Evolutionary conservation across 1,284 basidiomycete genomes (phyloP).

Genomic region (Leucoagaricus sp.): DNA sequence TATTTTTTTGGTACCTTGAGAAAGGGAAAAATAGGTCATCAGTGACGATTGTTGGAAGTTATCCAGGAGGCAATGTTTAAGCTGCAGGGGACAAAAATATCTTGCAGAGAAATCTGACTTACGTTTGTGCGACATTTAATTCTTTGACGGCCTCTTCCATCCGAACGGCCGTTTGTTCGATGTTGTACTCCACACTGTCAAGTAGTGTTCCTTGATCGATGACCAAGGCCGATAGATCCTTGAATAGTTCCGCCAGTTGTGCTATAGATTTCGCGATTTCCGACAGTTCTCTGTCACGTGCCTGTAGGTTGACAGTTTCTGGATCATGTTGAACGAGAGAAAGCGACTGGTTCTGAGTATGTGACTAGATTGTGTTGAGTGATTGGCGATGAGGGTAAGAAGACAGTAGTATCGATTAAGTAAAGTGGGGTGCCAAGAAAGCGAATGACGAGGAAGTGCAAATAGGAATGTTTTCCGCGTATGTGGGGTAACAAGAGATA

Average conservation of each 20-base stretch:
- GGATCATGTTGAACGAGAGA: constrained; percentile 38
- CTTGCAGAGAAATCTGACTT: constrained; percentile 16
- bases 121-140: constrained; percentile 81
- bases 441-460: constrained; percentile 11
- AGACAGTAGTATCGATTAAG: constrained; percentile 7
- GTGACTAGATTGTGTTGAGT: constrained; percentile 20
- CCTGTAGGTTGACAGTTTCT: constrained; percentile 52
- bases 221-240: constrained; percentile 89
- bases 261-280: constrained; percentile 94
- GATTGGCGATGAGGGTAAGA: constrained; percentile 7
- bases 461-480: constrained; percentile 8
- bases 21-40: neutral
- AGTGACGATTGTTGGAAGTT: too few species aligned
- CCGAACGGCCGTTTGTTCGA: constrained; percentile 86
- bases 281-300: constrained; percentile 79
- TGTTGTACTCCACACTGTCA: constrained; percentile 97
- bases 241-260: constrained; percentile 92
- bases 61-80: too few species aligned
- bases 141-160: constrained; percentile 87
- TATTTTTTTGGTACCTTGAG: constrained; percentile 86
- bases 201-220: constrained; percentile 98
- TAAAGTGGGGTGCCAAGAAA: constrained; percentile 5
- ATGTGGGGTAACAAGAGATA: constrained; percentile 9
- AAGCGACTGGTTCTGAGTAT: constrained; percentile 43
- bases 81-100: too few species aligned